These are phyloP conservation scores for Gnomoniopsis sp. DNA, from an alignment of 2,329 filamentous ascomycete species.

Conservation along the genomic window DNA sequence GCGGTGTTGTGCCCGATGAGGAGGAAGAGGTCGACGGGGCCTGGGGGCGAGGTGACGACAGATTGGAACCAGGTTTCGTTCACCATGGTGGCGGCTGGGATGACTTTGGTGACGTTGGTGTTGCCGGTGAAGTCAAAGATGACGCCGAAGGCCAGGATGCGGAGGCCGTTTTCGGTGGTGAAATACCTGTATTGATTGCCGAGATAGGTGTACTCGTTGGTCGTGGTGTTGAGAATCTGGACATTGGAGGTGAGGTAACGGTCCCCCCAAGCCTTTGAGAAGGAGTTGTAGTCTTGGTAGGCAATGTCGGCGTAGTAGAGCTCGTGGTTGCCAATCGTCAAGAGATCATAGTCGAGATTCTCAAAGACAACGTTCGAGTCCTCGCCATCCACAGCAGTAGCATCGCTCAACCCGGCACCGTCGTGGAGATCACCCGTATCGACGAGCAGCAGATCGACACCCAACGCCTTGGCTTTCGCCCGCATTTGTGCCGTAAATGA, in stretches of 20 bases:
- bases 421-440: slow-evolving; percentile 66
- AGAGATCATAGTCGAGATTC: slow-evolving; percentile 39
- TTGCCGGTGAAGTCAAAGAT: slow-evolving; percentile 52
- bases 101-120: slow-evolving; percentile 59
- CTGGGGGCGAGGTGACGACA: slow-evolving; percentile 46
- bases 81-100: slow-evolving; percentile 47
- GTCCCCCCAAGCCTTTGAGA: slow-evolving; percentile 52
- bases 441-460: slow-evolving; percentile 57
- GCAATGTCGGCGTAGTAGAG: slow-evolving; percentile 60
- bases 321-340: slow-evolving; percentile 57
- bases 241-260: slow-evolving; percentile 44
- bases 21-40: slow-evolving; percentile 60
- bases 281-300: slow-evolving; percentile 58
- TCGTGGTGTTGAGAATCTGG: slow-evolving; percentile 37
- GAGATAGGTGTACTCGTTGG: slow-evolving; percentile 37
- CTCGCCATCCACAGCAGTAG: slow-evolving; percentile 53
- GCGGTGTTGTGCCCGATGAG: slow-evolving; percentile 63
- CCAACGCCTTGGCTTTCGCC: slow-evolving; percentile 50
- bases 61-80: slow-evolving; percentile 58
- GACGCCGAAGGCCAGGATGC: slow-evolving; percentile 43
- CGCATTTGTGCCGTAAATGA: slow-evolving; percentile 59
- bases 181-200: slow-evolving; percentile 43
- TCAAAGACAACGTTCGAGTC: slow-evolving; percentile 46
- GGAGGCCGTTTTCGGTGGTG: slow-evolving; percentile 37
- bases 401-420: slow-evolving; percentile 60